Evolutionary conservation across 371 early-diverging fungal genomes (phyloP).

Genomic region (Mucor velutinosus): DNA sequence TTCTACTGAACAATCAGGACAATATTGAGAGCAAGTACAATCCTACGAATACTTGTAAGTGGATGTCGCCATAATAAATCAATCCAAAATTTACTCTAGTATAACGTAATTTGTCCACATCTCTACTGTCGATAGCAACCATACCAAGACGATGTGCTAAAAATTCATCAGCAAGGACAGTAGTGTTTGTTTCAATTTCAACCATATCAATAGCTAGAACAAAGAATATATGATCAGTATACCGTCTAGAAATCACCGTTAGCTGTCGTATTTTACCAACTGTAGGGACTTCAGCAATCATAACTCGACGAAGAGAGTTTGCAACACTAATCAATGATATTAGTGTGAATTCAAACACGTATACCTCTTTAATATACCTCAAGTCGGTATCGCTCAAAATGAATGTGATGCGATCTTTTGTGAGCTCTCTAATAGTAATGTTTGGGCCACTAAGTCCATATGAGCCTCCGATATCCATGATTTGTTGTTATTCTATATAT

Average conservation of each 20-base stretch:
- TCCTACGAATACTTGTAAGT: conserved; percentile 54
- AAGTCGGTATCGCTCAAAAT: conserved; percentile 79
- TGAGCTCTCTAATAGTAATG: conserved; percentile 71
- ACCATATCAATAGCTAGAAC: conserved; percentile 96
- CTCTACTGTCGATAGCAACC: conserved; percentile 88
- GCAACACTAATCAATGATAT: conserved; percentile 67
- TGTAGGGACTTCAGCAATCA: conserved; percentile 98
- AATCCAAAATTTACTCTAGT: conserved; percentile 61
- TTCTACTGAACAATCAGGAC: conserved; percentile 90
- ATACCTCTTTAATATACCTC: conserved; percentile 46
- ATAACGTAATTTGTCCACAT: conserved; percentile 81
- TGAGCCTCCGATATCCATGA: conserved; percentile 28
- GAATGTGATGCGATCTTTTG: conserved; percentile 72
- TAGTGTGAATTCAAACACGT: background rate
- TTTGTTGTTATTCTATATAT: background rate
- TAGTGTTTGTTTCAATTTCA: conserved; percentile 93
- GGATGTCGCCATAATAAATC: background rate
- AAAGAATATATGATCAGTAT: background rate
- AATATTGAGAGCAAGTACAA: conserved; percentile 90
- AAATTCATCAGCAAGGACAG: conserved; percentile 98
- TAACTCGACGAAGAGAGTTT: conserved; percentile 95
- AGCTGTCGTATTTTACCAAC: conserved; percentile 58
- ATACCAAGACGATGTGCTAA: conserved; percentile 98
- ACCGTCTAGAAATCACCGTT: background rate
- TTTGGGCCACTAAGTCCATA: conserved; percentile 66